phyloP scores from a whole-genome alignment of 169 alveolate genomes.

The Amoebophrya sp. region DNA sequence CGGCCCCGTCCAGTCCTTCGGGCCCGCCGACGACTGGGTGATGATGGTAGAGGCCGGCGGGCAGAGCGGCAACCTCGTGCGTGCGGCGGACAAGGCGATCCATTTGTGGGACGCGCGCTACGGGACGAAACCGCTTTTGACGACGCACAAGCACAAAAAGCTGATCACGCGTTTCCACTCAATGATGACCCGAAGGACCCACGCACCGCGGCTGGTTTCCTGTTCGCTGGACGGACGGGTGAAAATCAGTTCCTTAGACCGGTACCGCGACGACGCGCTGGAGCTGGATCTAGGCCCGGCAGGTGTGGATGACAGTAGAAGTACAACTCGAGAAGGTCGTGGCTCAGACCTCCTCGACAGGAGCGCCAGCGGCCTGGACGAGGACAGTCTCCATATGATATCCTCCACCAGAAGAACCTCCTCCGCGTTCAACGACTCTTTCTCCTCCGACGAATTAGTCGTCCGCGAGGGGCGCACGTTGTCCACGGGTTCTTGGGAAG shows the following conservation, averaged over 20 bases:
- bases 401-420: no score
- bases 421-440: no score
- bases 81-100: slow-evolving; percentile 14
- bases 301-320: no score
- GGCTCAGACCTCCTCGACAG: no score
- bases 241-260: not conserved
- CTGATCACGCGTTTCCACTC: not conserved
- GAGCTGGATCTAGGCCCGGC: no score
- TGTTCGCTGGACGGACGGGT: slow-evolving; percentile 9
- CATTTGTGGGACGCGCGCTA: not conserved
- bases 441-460: no score
- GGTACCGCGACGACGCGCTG: slow-evolving; percentile 14
- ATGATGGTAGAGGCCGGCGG: not conserved
- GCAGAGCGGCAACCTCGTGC: not conserved
- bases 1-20: not conserved
- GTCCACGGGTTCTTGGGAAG: no score
- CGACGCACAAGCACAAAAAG: not conserved
- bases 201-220: not conserved
- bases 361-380: no score
- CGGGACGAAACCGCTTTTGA: no score
- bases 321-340: no score
- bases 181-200: not conserved
- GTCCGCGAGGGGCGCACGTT: no score
- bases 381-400: no score
- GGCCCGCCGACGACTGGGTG: not conserved